Percentiles rank a stretch among this genome's conserved stretches.
Conservation (phyloP, 2,329 filamentous ascomycete species). For the Aspergillaceae sp. region DNA sequence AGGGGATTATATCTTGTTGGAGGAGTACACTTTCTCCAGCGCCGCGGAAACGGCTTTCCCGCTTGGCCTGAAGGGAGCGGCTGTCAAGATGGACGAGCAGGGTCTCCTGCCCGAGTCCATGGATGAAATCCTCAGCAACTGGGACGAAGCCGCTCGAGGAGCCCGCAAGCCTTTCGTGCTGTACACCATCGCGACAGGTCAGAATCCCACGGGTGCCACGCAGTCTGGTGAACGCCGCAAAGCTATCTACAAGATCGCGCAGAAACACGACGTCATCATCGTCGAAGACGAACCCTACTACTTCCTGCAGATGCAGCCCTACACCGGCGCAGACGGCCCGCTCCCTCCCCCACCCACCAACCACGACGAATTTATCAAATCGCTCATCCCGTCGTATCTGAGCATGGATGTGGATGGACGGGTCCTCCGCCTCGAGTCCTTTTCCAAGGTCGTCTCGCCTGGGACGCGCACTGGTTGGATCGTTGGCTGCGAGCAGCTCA, state of each 20-base stretch:
- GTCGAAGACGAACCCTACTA: conserved; percentile 94
- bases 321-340: conserved; percentile 48
- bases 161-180: conserved; percentile 58
- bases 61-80: conserved; percentile 52
- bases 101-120: conserved; percentile 55
- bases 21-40: conserved; percentile 85
- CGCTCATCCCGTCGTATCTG: conserved; percentile 65
- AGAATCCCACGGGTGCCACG: conserved; percentile 86
- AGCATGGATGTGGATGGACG: conserved; percentile 79
- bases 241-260: conserved; percentile 67
- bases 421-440: conserved; percentile 83
- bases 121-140: conserved; percentile 55
- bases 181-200: conserved; percentile 70
- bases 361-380: conserved; percentile 64
- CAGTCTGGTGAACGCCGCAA: conserved; percentile 59
- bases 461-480: conserved; percentile 82
- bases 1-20: conserved; percentile 71
- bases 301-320: conserved; percentile 76
- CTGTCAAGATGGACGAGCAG: conserved; percentile 57
- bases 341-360: conserved; percentile 49
- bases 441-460: conserved; percentile 83
- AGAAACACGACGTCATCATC: conserved; percentile 78
- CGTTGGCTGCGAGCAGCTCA: conserved; percentile 73
- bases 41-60: conserved; percentile 58
- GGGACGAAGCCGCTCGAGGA: conserved; percentile 51